Evolutionary conservation across 2,329 filamentous ascomycete species (phyloP), one percentile per base, ranked within the genome.

Genomic region (Fusarium sp.): DNA sequence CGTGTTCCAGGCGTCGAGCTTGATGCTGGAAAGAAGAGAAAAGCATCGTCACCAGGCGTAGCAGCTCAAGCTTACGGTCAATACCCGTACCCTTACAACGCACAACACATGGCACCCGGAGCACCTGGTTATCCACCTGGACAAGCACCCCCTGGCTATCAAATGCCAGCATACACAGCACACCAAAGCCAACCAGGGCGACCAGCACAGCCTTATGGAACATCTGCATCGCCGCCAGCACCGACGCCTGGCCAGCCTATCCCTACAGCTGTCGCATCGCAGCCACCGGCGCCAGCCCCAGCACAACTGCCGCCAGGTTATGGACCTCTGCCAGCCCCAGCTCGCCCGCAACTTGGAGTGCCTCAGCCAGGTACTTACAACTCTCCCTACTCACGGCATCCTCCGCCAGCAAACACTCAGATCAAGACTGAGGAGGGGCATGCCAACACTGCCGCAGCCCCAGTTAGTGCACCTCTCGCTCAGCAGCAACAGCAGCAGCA

Each of bases 1-100:
- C 85, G 86, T 34, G 83, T 88, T 21, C 83, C 83, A 3, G 86
- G 85, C 3, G 82, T 88, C 24, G 85, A 87, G 65, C 79, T 89
- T 20, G 86, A 89, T 56, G 85, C 85, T 12, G 86, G 86, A 42
- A 88, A 88, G 79, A 88, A 88, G 75, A 84, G 86, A 65, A 87
- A 87, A 72, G 81, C 83, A 6, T 78, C 77, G 4, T 85, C 85
- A 14, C 85, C 85, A 8, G 85, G 87, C 46, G 73, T 78, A n/a
- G 75, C 79, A 17, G 75, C 75, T 3, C 74, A 80, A 51, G 79
- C 77, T 17, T 79, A 78, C 49, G 76, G 77, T 2, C 76, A 77
- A 36, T 79, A 80, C 39, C 69, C 73, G 3, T 79, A 79, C 52
- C 68, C 76, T 4, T 78, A 79, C 55, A 75, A 74, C 40, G 61